phyloP scores from a whole-genome alignment of 352 stramenopile genomes.

The Phytophthora megakarya region DNA sequence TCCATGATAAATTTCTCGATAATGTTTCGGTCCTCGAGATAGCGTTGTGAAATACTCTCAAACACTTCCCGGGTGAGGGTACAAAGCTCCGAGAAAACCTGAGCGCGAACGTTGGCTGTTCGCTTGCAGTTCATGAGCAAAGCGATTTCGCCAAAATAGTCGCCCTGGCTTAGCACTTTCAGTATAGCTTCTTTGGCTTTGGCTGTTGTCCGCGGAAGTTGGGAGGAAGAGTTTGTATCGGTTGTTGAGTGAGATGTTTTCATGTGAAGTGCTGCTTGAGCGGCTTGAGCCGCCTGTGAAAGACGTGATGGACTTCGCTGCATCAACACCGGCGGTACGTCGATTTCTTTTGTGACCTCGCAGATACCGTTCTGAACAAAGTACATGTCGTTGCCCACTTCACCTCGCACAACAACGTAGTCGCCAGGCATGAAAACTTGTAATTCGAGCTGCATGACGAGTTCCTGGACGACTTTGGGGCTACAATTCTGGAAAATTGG shows the following conservation, averaged over 20 bases:
- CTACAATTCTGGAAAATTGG: constrained; percentile 86
- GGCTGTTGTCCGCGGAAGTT: not conserved
- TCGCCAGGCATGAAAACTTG: constrained; percentile 88
- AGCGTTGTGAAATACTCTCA: constrained; percentile 74
- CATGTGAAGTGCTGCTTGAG: constrained; percentile 13
- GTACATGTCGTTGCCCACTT: constrained; percentile 90
- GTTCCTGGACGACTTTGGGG: constrained; percentile 81
- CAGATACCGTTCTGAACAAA: constrained; percentile 83
- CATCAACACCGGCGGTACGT: constrained; percentile 3
- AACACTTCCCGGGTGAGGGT: constrained; percentile 77
- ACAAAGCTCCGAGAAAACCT: constrained; percentile 78
- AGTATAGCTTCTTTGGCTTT: constrained; percentile 63
- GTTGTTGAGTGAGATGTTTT: constrained; percentile 3
- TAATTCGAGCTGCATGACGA: constrained; percentile 83
- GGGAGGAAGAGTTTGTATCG: constrained; percentile 19
- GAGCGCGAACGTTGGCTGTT: constrained; percentile 75
- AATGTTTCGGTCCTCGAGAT: constrained; percentile 76
- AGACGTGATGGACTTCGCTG: constrained; percentile 12
- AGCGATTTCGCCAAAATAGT: constrained; percentile 86
- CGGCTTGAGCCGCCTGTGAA: constrained; percentile 21
- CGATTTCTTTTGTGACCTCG: constrained; percentile 83
- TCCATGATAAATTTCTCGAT: constrained; percentile 89
- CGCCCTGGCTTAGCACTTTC: constrained; percentile 68
- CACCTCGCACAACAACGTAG: constrained; percentile 81
- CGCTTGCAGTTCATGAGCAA: constrained; percentile 87